Conservation (phyloP, 495 filamentous ascomycete genomes). For the Glarea lozoyensis region DNA sequence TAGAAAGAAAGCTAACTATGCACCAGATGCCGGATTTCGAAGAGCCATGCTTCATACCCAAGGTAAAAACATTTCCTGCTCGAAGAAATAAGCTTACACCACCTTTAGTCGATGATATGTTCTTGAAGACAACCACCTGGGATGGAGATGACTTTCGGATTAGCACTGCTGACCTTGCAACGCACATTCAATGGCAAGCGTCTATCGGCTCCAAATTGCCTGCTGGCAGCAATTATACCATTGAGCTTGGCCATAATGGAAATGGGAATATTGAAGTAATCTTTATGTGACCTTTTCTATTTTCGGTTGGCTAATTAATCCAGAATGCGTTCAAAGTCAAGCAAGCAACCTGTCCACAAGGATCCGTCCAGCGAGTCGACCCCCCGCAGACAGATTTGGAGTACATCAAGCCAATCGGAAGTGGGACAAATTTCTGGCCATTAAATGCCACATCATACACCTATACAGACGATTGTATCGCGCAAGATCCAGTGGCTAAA, state of each 20-base stretch:
- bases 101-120: conserved; percentile 58
- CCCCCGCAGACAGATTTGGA: conserved; percentile 47
- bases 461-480: conserved; percentile 39
- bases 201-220: conserved; percentile 44
- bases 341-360: no score
- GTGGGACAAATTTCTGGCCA: conserved; percentile 47
- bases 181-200: conserved; percentile 39
- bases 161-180: conserved; percentile 37
- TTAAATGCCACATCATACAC: conserved; percentile 31
- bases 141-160: conserved; percentile 38
- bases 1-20: no score
- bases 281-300: not conserved
- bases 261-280: conserved; percentile 47
- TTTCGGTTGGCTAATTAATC: no score
- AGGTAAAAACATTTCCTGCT: no score
- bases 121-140: conserved; percentile 40
- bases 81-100: no score
- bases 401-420: conserved; percentile 48
- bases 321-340: no score
- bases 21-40: conserved; percentile 27
- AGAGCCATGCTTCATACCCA: conserved; percentile 7
- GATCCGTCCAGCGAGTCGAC: no score
- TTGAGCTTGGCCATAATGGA: conserved; percentile 53
- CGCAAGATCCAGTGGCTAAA: conserved; percentile 37
- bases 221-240: conserved; percentile 42